Base-by-base conservation (phyloP, 192 early-diverging fungal species). In the Spinellus fusiger region DNA sequence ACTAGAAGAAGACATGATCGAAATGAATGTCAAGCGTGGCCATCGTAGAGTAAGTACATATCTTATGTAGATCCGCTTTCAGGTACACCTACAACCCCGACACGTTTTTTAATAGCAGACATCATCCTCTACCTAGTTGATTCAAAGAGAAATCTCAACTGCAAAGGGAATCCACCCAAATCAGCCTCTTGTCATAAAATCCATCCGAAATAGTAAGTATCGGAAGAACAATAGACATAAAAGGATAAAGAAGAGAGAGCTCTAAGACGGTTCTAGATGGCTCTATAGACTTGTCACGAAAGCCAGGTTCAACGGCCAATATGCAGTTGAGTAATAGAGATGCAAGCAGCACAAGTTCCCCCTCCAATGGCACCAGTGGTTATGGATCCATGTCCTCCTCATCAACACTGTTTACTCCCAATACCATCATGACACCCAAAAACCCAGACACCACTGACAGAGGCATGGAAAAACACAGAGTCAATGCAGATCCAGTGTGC, bases 21-120 rank as follows among this genome's bases (percentile, higher is more conserved):
- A 44, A 16, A 65, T 71, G 62, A 28, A 56, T 15, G 59, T 66
- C 15, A 71, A 71, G 49, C 38, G 69, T 22, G 69, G 69, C 32
- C 69, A 71, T 34, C 40, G 69, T 61, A 65, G 69, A 44, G 69
- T 71, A 64, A 64, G 13, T 34, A 40, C 35, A 31, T 58, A 1
- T 38, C 27, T 49, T 56, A 33, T 33, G 12, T 20, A 16, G 2
- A 15, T 18, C 32, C 1, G 34, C 8, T 35, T 23, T 31, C 2
- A 29, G 18, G 44, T 26, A 23, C 13, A 29, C 9, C 15, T 37
- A 49, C 13, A 23, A 34, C 4, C 16, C 22, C 16, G 10, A 5
- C 8, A n/a, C 26, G 5, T 23, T 55, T 20, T n/a, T 16, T 15
- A 12, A 4, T 1, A 16, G n/a, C 20, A 15, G 16, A 23, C 12